Conservation (phyloP, 179 eudicot genomes). For the Silene coronaria region DNA sequence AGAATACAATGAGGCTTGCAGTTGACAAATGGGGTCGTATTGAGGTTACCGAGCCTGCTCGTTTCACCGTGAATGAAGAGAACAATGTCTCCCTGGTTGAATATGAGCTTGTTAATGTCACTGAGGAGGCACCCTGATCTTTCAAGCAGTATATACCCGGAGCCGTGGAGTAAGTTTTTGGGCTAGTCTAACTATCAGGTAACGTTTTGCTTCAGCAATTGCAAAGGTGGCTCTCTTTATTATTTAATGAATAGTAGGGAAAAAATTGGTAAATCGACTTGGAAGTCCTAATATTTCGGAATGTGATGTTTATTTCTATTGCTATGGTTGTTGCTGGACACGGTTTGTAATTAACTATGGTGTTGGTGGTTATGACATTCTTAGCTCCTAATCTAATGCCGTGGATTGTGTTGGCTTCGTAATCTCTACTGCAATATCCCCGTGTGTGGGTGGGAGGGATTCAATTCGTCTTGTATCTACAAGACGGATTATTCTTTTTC, state of each 20-base stretch:
- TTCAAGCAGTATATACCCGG: constrained; percentile 4
- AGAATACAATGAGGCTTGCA: constrained; percentile 42
- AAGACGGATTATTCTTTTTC: too few relatives aligned
- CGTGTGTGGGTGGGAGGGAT: too few relatives aligned
- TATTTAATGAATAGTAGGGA: constrained; percentile 15
- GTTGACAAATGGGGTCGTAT: constrained; percentile 46
- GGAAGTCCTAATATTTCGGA: not conserved
- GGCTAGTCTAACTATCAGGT: constrained; percentile 23
- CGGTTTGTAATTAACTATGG: constrained; percentile 5
- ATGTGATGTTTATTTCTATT: constrained; percentile 16
- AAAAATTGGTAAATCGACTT: constrained; percentile 23
- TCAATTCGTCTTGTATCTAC: too few relatives aligned
- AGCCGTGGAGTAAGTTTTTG: constrained; percentile 18
- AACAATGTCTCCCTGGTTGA: constrained; percentile 36
- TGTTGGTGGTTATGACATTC: not conserved
- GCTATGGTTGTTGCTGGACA: not conserved
- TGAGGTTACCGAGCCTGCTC: constrained; percentile 36
- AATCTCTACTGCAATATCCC: too few relatives aligned
- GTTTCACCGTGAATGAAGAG: constrained; percentile 30
- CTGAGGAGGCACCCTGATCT: constrained; percentile 16
- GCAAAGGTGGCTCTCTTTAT: constrained; percentile 13
- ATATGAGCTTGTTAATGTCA: constrained; percentile 37
- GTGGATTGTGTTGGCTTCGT: not conserved
- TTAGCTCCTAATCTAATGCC: not conserved
- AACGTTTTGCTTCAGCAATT: constrained; percentile 1